phyloP scores from a whole-genome alignment of 1,139 yeast species.

The Arxiozyma slooffiae region DNA sequence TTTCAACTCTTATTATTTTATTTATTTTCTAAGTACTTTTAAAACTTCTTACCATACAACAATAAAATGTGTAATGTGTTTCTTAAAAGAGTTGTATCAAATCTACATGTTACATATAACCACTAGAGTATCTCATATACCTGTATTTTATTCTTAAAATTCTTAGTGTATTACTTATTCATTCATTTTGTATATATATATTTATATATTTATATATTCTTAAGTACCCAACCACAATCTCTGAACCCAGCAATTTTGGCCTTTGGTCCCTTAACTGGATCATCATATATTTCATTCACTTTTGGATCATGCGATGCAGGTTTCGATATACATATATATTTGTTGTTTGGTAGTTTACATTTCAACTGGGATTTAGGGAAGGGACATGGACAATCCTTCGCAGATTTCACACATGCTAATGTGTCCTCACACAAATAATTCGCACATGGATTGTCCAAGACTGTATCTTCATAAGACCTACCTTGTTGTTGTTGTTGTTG shows the following conservation, averaged over 20 bases:
- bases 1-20: too few relatives aligned
- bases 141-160: too few relatives aligned
- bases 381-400: conserved; percentile 80
- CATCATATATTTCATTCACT: conserved; percentile 37
- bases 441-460: conserved; percentile 42
- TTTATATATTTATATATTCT: conserved; percentile 18
- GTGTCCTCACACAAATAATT: conserved; percentile 77
- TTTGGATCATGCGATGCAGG: conserved; percentile 44
- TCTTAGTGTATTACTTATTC: too few relatives aligned
- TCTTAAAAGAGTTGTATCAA: too few relatives aligned
- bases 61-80: too few relatives aligned
- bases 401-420: conserved; percentile 56
- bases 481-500: conserved; percentile 34
- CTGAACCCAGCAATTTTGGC: conserved; percentile 47
- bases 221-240: conserved; percentile 70
- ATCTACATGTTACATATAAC: too few relatives aligned
- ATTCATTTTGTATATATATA: too few relatives aligned
- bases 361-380: conserved; percentile 76
- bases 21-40: too few relatives aligned
- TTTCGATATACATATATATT: conserved; percentile 67
- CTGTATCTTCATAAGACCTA: conserved; percentile 33
- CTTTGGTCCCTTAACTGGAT: conserved; percentile 41
- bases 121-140: too few relatives aligned
- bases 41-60: too few relatives aligned
- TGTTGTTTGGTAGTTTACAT: conserved; percentile 61